Base-by-base conservation (phyloP, 2,329 filamentous ascomycete genomes). In the Colletotrichum abscissum region DNA sequence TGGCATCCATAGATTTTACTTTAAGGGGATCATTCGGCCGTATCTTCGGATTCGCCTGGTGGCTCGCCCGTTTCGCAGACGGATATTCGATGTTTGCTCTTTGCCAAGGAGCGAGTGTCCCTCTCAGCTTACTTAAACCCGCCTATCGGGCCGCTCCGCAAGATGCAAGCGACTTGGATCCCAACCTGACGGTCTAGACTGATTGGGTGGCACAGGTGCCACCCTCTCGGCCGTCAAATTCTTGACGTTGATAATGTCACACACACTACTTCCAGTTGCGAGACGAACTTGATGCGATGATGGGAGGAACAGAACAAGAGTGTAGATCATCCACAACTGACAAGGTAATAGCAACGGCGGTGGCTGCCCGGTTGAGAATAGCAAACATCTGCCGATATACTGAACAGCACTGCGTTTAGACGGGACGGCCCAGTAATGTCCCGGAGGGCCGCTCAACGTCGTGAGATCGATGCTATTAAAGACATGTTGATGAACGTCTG, bases 91-190 rank as follows among this genome's bases (percentile, higher is more conserved):
- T 69, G 66, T 64, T 70, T 73, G 70, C 66, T 63, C 49, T 55
- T 22, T 30, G 59, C 38, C 70, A 59, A 64, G 66, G 33, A 68
- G 24, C 24, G n/a, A 35, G 12, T 59, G 16, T 60, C 38, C 66
- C 59, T 54, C 28, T 63, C 42, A 59, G 54, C 59, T 49, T 65
- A 59, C 24, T 42, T 59, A 62, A 52, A 70, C 57, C 59, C 70
- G 60, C 66, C 69, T 64, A 70, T 59, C 66, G 66, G 70, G 66
- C 70, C 70, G 70, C 70, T 63, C 66, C 66, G 66, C 59, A 38
- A 52, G 26, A 57, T 70, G 66, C 70, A 64, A 55, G 59, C 59
- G 30, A 35, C 67, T 55, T 60, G 26, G 54, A 24, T 35, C n/a
- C 30, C 46, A 64, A 22, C 30, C n/a, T 16, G 59, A 33, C 14